phyloP scores from a whole-genome alignment of 805 yeast genomes.

The Kluyveromyces dobzhanskii region DNA sequence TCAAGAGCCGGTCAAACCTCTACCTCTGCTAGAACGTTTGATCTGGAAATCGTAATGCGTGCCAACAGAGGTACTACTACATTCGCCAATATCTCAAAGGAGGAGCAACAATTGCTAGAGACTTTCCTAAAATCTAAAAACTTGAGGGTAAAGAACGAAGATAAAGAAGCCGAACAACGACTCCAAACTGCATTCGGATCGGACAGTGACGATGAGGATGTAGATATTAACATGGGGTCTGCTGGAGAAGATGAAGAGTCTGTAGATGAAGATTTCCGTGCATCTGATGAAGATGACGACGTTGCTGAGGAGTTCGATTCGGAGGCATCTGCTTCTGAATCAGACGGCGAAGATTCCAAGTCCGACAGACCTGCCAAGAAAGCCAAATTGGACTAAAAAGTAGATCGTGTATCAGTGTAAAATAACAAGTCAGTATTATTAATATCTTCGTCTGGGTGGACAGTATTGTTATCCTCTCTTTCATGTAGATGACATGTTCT shows the following conservation, averaged over 20 bases:
- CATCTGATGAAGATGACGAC: constrained; percentile 44
- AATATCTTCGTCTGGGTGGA: too few relatives aligned
- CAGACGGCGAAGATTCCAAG: constrained; percentile 23
- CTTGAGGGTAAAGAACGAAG: constrained; percentile 77
- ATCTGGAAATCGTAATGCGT: constrained; percentile 68
- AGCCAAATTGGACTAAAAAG: constrained; percentile 18
- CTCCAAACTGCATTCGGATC: constrained; percentile 67
- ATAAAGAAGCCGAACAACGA: constrained; percentile 76
- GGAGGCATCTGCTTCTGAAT: constrained; percentile 33
- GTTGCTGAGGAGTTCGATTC: constrained; percentile 82
- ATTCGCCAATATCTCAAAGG: constrained; percentile 83
- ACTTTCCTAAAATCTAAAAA: constrained; percentile 69
- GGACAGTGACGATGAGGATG: constrained; percentile 42
- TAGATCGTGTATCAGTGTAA: background rate
- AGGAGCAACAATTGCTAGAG: constrained; percentile 78
- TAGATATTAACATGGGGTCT: constrained; percentile 42
- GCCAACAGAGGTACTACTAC: constrained; percentile 62
- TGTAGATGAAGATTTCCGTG: constrained; percentile 77
- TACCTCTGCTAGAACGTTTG: constrained; percentile 81
- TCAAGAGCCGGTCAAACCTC: constrained; percentile 82
- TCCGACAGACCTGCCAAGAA: constrained; percentile 33
- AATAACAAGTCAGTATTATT: too few relatives aligned
- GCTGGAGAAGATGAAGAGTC: constrained; percentile 83
- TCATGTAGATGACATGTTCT: too few relatives aligned
- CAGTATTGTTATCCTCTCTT: too few relatives aligned